Conservation (phyloP, 2,329 filamentous ascomycete species). For the Pseudopithomyces chartarum region DNA sequence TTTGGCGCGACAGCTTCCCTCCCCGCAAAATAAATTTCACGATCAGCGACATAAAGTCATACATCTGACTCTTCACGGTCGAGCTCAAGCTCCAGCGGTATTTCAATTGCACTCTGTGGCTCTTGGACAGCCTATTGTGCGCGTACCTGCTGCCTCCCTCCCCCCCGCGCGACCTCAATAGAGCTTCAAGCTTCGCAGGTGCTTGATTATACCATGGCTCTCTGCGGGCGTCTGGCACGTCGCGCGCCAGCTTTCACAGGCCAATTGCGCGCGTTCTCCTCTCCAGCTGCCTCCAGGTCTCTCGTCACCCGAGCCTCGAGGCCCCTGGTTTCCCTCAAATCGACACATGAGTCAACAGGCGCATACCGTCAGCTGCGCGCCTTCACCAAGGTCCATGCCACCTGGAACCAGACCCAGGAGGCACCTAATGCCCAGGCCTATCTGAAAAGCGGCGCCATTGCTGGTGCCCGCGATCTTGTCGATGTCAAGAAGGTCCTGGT, state of each 20-base stretch:
- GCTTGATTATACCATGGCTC: constrained; percentile 45
- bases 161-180: constrained; percentile 22
- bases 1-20: constrained; percentile 38
- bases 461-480: constrained; percentile 74
- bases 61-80: constrained; percentile 30
- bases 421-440: constrained; percentile 86
- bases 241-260: constrained; percentile 43
- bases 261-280: constrained; percentile 36
- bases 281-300: constrained; percentile 35
- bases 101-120: constrained; percentile 34
- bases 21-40: constrained; percentile 37
- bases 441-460: constrained; percentile 84
- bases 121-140: constrained; percentile 22
- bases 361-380: constrained; percentile 42
- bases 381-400: constrained; percentile 42
- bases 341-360: constrained; percentile 37
- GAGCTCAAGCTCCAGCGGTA: constrained; percentile 35
- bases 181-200: constrained; percentile 40
- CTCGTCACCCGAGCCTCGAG: constrained; percentile 40
- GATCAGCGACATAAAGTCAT: constrained; percentile 22
- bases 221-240: constrained; percentile 49
- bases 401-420: constrained; percentile 59
- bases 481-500: constrained; percentile 97
- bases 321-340: constrained; percentile 37
- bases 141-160: constrained; percentile 23